phyloP scores from a whole-genome alignment of 2,329 filamentous ascomycete genomes.

The Geoglossum cookeanum region DNA sequence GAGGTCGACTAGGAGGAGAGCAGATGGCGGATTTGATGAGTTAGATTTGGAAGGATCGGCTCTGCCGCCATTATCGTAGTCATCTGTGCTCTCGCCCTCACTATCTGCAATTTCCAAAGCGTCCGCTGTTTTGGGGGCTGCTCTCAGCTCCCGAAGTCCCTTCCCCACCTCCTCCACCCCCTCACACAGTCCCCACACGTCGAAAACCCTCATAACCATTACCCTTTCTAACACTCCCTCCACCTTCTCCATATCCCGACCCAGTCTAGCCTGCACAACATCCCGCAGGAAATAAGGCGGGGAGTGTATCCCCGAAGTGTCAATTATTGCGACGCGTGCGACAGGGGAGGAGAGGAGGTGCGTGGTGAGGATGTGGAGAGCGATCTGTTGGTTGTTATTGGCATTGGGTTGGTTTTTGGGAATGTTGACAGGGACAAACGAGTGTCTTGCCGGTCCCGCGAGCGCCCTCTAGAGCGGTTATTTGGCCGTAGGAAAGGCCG shows the following conservation, averaged over 20 bases:
- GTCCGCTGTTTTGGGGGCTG: background rate
- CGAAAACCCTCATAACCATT: conserved; percentile 31
- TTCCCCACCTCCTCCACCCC: conserved; percentile 25
- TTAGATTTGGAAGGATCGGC: background rate
- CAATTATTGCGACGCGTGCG: conserved; percentile 24
- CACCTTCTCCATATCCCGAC: conserved; percentile 12
- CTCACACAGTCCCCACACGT: conserved; percentile 28
- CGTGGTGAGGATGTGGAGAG: conserved; percentile 19
- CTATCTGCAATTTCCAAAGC: conserved; percentile 16
- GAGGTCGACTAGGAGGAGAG: conserved; percentile 6
- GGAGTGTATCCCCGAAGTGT: conserved; percentile 26
- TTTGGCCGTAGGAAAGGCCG: conserved; percentile 3
- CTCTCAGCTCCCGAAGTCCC: conserved; percentile 1
- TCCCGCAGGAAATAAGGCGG: conserved; percentile 22
- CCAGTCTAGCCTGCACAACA: conserved; percentile 12
- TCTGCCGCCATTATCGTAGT: conserved; percentile 16
- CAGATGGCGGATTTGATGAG: background rate
- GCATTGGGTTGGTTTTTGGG: background rate
- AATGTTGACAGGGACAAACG: background rate
- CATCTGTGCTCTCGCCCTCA: conserved; percentile 12
- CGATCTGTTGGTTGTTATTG: conserved; percentile 13
- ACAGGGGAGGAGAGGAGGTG: conserved; percentile 18
- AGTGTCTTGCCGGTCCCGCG: conserved; percentile 3
- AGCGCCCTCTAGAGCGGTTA: conserved; percentile 2
- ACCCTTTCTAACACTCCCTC: conserved; percentile 23